phyloP scores from a whole-genome alignment of 108 stramenopile species.

The Nannochloropsis oceanica region DNA sequence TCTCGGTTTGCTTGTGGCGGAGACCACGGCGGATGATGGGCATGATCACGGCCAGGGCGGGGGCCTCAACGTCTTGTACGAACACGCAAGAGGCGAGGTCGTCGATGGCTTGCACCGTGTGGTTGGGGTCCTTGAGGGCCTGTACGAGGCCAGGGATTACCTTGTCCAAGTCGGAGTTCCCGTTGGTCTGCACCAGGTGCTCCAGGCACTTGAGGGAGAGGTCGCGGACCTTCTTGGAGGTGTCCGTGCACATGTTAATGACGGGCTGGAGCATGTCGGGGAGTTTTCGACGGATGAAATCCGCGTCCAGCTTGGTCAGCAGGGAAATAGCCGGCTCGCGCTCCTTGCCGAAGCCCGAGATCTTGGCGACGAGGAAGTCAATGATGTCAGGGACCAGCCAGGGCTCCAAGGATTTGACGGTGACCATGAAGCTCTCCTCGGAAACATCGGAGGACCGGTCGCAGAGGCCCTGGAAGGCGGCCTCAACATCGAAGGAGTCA shows the following conservation, averaged over 20 bases:
- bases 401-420: not conserved
- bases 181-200: not conserved
- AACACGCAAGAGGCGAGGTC: not conserved
- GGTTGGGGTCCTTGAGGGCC: not conserved
- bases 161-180: not conserved
- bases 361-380: not conserved
- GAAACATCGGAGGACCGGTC: not conserved
- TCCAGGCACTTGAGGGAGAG: not conserved
- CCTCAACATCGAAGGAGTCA: not conserved
- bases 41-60: constrained; percentile 82
- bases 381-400: not conserved
- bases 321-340: not conserved
- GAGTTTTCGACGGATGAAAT: not conserved
- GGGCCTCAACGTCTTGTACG: constrained; percentile 57
- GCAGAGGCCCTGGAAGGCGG: not conserved
- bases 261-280: not conserved
- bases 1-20: constrained; percentile 67
- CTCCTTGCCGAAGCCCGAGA: not conserved
- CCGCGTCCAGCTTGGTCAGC: not conserved
- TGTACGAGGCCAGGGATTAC: not conserved
- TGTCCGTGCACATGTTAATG: not conserved
- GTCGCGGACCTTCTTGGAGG: not conserved
- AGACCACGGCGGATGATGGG: constrained; percentile 79
- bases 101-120: not conserved
- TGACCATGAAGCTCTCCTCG: not conserved